Base-by-base conservation (phyloP, 139 green algal species). In the Volvox africanus region DNA sequence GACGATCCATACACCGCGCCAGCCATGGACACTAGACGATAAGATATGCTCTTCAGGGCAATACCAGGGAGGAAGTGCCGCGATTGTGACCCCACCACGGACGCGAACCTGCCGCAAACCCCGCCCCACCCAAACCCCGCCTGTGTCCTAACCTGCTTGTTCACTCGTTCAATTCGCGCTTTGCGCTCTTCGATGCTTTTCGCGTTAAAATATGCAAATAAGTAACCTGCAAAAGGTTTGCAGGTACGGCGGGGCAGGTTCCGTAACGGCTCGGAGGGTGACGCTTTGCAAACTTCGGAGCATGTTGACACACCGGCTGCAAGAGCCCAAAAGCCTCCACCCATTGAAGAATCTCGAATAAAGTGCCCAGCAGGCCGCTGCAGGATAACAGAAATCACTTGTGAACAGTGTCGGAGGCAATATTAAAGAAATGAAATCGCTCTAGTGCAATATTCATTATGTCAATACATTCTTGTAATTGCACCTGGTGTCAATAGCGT, bases 191-290 rank as follows among this genome's bases (percentile, higher is more conserved):
- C 96, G 1, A 93, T 94, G 50, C 94, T 89, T n/a, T 97, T 97
- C 2, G 89, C 95, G 88, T 98, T 97, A 91, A 95, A 97, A 86
- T 97, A 98, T 9, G 96, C 97, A 88, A 98, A 97, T 32, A 98
- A 77, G 84, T 96, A 98, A 24, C 96, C 96, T 91, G 77, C 69
- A 44, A 0, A 44, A 35, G 24, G 21, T 55, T 55, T 55, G 44
- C 9, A 55, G 44, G 9, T 55, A 55, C 44, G 9, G 44, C 44
- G 44, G 44, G 44, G 44, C 44, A 55, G 44, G 44, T 55, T 55
- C 44, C 44, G 44, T 55, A 55, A 55, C 44, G 44, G 44, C 44
- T 9, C 44, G 44, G 44, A 9, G 44, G 44, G 44, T 9, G 44
- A 55, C 44, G 44, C 9, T 55, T 55, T 55, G 44, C 65, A 20